Conservation (phyloP, 2,329 filamentous ascomycete species). For the Diaporthe nobilis region DNA sequence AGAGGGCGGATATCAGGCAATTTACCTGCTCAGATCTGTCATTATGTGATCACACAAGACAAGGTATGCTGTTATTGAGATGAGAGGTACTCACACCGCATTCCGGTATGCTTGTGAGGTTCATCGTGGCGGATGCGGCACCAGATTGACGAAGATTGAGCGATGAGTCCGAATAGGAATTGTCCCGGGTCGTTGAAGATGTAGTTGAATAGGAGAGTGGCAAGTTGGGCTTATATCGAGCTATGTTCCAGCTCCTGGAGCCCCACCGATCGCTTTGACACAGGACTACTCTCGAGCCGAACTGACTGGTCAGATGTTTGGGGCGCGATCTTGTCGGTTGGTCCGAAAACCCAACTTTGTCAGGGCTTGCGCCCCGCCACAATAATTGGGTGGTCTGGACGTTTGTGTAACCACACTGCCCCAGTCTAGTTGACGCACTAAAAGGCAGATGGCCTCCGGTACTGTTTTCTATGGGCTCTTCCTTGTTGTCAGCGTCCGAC, state of each 20-base stretch:
- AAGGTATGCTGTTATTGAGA: background rate
- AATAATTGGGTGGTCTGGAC: background rate
- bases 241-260: background rate
- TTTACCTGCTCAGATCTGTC: constrained; percentile 16
- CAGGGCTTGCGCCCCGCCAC: background rate
- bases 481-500: background rate
- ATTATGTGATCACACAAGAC: background rate
- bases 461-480: background rate
- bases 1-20: constrained; percentile 15
- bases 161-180: background rate
- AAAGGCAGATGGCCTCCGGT: background rate
- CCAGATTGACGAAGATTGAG: constrained; percentile 3
- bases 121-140: constrained; percentile 8
- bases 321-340: background rate
- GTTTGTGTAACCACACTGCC: background rate
- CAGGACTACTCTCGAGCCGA: constrained; percentile 5
- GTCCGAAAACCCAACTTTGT: background rate
- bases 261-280: constrained; percentile 14
- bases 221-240: constrained; percentile 14
- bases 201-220: background rate
- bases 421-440: background rate
- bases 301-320: background rate
- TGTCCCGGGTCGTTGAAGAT: background rate
- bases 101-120: constrained; percentile 17
- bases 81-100: constrained; percentile 27